Conservation (phyloP, 2,329 filamentous ascomycete genomes). For the Aspergillus fumigatiaffinis region DNA sequence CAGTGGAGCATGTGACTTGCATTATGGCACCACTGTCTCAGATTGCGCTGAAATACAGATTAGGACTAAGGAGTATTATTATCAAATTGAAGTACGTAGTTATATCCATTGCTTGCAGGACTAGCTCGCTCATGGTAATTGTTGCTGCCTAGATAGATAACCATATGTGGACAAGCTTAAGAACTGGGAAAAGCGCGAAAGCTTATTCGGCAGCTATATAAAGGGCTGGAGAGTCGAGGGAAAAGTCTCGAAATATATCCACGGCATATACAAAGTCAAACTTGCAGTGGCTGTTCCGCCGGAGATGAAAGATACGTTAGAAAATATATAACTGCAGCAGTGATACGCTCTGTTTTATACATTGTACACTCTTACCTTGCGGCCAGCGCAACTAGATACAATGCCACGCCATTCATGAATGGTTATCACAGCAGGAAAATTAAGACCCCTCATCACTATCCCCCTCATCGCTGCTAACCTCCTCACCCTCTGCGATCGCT, state of each 20-base stretch:
- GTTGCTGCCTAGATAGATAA: neutral
- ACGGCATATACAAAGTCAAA: too few species aligned
- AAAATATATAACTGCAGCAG: neutral
- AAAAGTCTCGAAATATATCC: too few species aligned
- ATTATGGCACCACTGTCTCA: neutral
- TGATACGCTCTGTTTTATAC: neutral
- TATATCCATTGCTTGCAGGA: too few species aligned
- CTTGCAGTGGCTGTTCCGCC: too few species aligned
- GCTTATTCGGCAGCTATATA: neutral
- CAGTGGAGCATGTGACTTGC: neutral
- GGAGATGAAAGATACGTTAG: neutral
- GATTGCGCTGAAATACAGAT: neutral
- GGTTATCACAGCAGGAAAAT: neutral
- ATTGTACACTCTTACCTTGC: neutral
- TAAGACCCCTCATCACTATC: conserved; percentile 19
- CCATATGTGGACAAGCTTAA: neutral
- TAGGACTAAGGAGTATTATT: neutral
- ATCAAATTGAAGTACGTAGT: neutral
- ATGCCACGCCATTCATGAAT: neutral
- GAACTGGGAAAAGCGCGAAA: neutral
- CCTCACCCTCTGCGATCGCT: conserved; percentile 51
- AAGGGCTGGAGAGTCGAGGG: too few species aligned
- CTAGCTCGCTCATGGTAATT: neutral
- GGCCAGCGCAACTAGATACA: neutral
- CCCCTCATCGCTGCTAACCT: conserved; percentile 47